These are phyloP conservation scores for Xylariales sp. DNA, from an alignment of 2,329 filamentous ascomycete species.

Conservation along the genomic window DNA sequence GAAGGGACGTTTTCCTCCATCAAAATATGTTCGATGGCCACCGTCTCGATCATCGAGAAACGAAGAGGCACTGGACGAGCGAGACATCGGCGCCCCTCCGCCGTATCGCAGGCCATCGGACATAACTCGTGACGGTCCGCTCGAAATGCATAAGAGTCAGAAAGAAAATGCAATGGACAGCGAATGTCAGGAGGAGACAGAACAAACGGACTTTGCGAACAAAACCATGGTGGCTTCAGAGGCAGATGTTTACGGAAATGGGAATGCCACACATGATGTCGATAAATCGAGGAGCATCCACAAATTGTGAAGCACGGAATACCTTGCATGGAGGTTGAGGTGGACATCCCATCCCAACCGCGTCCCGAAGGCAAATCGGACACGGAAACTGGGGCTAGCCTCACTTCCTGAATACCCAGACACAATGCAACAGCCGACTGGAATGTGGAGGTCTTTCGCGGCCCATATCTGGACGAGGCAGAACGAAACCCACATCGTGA, in stretches of 20 bases:
- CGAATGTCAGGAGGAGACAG: background rate
- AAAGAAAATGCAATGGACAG: background rate
- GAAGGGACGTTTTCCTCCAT: slow-evolving; percentile 35
- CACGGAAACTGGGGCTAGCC: slow-evolving; percentile 7
- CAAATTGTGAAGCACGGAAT: slow-evolving; percentile 1
- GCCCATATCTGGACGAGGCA: background rate
- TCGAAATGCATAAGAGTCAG: slow-evolving; percentile 9
- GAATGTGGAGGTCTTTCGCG: background rate
- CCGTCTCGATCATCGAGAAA: slow-evolving; percentile 17
- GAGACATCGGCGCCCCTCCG: slow-evolving; percentile 28
- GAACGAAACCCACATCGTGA: background rate
- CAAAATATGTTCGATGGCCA: slow-evolving; percentile 23
- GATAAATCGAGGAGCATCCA: background rate
- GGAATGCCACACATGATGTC: slow-evolving; percentile 2
- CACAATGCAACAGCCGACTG: background rate
- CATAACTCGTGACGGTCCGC: slow-evolving; percentile 24
- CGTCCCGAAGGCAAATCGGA: slow-evolving; percentile 5
- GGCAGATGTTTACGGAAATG: background rate
- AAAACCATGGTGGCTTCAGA: background rate
- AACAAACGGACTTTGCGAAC: background rate
- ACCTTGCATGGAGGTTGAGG: background rate
- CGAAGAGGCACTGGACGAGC: slow-evolving; percentile 28
- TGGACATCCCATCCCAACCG: background rate
- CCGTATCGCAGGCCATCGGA: slow-evolving; percentile 29
- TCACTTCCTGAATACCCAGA: slow-evolving; percentile 6